These are phyloP conservation scores for Triangularia setosa DNA, from an alignment of 2,329 filamentous ascomycete species.

Conservation along the genomic window DNA sequence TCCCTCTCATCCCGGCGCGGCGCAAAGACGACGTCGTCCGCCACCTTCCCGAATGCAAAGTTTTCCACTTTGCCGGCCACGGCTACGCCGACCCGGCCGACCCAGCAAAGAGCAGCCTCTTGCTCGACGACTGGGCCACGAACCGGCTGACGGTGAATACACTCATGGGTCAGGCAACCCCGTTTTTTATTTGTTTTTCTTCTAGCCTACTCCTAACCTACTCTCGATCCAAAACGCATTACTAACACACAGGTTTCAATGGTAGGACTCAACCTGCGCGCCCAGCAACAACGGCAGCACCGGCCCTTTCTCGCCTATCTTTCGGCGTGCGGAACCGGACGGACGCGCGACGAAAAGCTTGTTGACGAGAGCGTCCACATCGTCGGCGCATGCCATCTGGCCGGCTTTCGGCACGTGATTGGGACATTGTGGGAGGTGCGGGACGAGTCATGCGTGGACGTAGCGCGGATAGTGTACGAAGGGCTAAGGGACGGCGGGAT, in stretches of 20 bases:
- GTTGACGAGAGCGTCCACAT: conserved; percentile 39
- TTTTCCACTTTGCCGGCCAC: not conserved
- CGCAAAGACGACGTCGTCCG: not conserved
- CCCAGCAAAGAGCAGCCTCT: not conserved
- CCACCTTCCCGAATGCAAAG: not conserved
- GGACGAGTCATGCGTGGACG: conserved; percentile 32
- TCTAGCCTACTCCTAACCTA: too few species aligned
- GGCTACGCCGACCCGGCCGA: not conserved
- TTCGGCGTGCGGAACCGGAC: conserved; percentile 36
- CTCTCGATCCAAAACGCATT: too few species aligned
- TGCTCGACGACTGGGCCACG: not conserved
- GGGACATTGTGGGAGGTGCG: conserved; percentile 39
- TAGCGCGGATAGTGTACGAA: conserved; percentile 20
- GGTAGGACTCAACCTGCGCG: too few species aligned
- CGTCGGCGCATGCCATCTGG: conserved; percentile 35
- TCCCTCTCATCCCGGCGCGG: not conserved
- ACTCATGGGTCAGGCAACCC: too few species aligned
- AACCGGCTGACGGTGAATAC: not conserved
- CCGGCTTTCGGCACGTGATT: conserved; percentile 39
- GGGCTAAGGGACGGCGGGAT: not conserved
- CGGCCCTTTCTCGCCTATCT: conserved; percentile 38
- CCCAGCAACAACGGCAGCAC: too few species aligned
- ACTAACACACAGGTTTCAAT: too few species aligned
- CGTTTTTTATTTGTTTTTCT: too few species aligned
- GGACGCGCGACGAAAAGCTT: conserved; percentile 21